These are phyloP conservation scores for Suillus brevipes DNA, from an alignment of 768 basidiomycete genomes.

Conservation along the genomic window DNA sequence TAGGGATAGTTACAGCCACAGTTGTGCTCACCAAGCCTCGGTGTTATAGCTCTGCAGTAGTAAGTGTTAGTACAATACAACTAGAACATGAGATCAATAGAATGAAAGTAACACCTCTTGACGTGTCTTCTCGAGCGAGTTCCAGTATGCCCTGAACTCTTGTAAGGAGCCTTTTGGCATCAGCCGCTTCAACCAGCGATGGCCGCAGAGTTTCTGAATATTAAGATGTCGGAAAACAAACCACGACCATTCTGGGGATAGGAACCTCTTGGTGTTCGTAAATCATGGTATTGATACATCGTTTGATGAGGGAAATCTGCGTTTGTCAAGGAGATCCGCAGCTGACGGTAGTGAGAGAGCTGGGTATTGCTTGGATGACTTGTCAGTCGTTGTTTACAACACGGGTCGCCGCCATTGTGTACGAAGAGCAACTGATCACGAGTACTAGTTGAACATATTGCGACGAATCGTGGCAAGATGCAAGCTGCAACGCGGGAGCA, in stretches of 20 bases:
- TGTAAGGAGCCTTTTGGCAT: not conserved
- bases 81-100: not conserved
- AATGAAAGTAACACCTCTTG: not conserved
- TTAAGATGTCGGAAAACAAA: not conserved
- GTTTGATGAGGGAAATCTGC: not conserved
- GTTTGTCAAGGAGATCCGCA: not conserved
- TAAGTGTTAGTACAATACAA: not conserved
- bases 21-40: too few relatives aligned
- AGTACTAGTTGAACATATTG: not conserved
- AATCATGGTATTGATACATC: not conserved
- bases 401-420: not conserved
- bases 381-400: not conserved
- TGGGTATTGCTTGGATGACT: too few relatives aligned
- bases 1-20: not conserved
- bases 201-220: not conserved
- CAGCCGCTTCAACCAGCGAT: not conserved
- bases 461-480: not conserved
- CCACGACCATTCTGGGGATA: not conserved
- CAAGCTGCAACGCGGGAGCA: not conserved
- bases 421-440: not conserved
- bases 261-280: not conserved
- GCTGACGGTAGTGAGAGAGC: too few relatives aligned
- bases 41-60: not conserved
- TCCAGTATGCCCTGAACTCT: not conserved
- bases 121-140: not conserved